Evolutionary conservation across 768 basidiomycete species (phyloP), one percentile per base, ranked within the genome.

Genomic region (Lactarius trivialis): DNA sequence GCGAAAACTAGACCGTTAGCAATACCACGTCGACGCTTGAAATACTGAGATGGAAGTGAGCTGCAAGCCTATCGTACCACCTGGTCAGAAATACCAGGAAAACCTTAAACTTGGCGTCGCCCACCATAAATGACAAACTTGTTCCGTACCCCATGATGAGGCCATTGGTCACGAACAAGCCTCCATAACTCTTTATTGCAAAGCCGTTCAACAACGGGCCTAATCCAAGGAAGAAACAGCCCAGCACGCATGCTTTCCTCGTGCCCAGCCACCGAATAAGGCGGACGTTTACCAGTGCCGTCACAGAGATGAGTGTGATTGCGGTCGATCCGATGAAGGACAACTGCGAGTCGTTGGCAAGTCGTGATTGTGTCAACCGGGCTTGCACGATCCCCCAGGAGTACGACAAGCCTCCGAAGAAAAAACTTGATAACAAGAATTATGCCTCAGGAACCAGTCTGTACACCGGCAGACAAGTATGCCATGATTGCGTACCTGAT

Each of bases 1-100:
- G 70, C 69, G 56, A 74, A 73, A 9, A 75, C 75, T 48, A 76
- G 65, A 39, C 72, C 74, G 19, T 73, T 75, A 14, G 76, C 71
- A 6, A 75, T 64, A 9, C 73, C 74, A 5, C 71, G 71, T 30
- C 63, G 68, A 58, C 68, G 69, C 43, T 68, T 70, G 62, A 76
- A 75, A 69, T 73, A 75, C 36, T 74, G 76, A 0, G 74, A 66
- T 24, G 73, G 73, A 15, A 76, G 71, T 2, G 74, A 69, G 56
- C 68, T 71, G 61, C 74, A 74, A 60, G 65, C 68, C 72, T 69
- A 34, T 21, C 14, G 61, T 36, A 11, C 54, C 41, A 5, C 55
- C n/a, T 21, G 3, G 50, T 51, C 30, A 32, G 30, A 19, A 32
- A 49, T 12, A 32, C 6, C 26, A 4, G 8, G 17, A 30, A 32